phyloP scores from a whole-genome alignment of 2,329 filamentous ascomycete genomes.

The Microsporum ferrugineum region DNA sequence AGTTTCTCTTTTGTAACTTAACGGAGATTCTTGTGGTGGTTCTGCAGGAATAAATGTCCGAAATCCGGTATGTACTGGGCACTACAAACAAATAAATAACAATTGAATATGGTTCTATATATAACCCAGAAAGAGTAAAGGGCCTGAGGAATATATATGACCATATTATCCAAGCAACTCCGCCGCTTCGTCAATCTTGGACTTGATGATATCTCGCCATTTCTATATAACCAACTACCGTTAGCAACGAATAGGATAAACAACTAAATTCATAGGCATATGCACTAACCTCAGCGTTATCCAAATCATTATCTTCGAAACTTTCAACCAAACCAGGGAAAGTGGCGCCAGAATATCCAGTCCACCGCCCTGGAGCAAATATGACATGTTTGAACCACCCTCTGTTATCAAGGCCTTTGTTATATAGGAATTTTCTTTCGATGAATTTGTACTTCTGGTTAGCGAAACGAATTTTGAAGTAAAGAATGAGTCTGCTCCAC shows the following conservation, averaged over 20 bases:
- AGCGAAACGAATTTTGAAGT: conserved; percentile 50
- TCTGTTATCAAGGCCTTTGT: conserved; percentile 63
- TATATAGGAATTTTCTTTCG: conserved; percentile 68
- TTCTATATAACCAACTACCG: conserved; percentile 20
- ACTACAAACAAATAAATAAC: neutral
- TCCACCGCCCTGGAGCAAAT: conserved; percentile 85
- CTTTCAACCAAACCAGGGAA: conserved; percentile 55
- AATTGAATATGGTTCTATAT: neutral
- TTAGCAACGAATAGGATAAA: neutral
- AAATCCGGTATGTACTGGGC: neutral
- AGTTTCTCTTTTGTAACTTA: neutral
- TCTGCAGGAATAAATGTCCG: neutral
- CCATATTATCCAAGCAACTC: neutral
- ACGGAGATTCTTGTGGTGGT: neutral
- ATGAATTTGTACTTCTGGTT: conserved; percentile 77
- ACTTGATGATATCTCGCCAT: conserved; percentile 31
- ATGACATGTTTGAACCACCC: conserved; percentile 92
- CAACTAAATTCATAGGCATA: conserved; percentile 1
- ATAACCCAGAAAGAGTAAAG: neutral
- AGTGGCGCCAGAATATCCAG: conserved; percentile 68
- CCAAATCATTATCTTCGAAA: conserved; percentile 41
- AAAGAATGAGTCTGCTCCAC: conserved; percentile 54
- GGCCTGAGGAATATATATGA: neutral
- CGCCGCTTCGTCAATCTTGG: conserved; percentile 20
- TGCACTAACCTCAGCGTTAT: conserved; percentile 41